phyloP scores from a whole-genome alignment of 768 basidiomycete species.

The Paxillus ammoniavirescens region DNA sequence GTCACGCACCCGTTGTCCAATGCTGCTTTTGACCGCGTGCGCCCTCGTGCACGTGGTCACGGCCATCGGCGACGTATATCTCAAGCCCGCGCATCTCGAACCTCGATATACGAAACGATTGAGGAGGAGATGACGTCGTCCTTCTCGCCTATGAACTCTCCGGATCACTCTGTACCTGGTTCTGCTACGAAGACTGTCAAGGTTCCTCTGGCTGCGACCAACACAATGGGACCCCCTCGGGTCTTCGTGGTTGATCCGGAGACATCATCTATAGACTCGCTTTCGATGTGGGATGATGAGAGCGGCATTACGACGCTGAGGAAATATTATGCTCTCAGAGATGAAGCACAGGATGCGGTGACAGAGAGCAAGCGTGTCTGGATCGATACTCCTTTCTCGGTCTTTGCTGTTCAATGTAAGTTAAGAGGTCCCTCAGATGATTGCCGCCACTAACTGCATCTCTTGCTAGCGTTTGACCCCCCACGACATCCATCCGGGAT shows the following conservation, averaged over 20 bases:
- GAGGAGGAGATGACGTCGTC: slow-evolving; percentile 59
- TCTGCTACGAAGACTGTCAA: slow-evolving; percentile 33
- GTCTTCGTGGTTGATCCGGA: slow-evolving; percentile 61
- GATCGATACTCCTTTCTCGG: slow-evolving; percentile 70
- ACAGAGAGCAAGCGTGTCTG: slow-evolving; percentile 63
- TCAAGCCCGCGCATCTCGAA: slow-evolving; percentile 56
- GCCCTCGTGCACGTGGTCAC: slow-evolving; percentile 51
- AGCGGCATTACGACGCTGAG: slow-evolving; percentile 61
- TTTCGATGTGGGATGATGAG: slow-evolving; percentile 64
- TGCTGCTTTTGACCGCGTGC: slow-evolving; percentile 37
- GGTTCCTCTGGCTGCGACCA: slow-evolving; percentile 2
- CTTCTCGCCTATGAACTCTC: slow-evolving; percentile 26
- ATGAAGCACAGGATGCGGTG: slow-evolving; percentile 67
- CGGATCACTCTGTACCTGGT: slow-evolving; percentile 9
- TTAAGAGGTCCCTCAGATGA: slow-evolving; percentile 4
- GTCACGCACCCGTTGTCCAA: slow-evolving; percentile 49
- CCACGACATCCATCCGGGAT: slow-evolving; percentile 64
- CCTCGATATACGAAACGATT: slow-evolving; percentile 79
- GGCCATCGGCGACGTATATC: slow-evolving; percentile 74
- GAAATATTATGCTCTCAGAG: slow-evolving; percentile 64
- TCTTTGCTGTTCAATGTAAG: slow-evolving; percentile 74
- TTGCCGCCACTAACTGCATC: too few relatives aligned
- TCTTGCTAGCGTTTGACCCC: slow-evolving; percentile 61
- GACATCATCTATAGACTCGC: slow-evolving; percentile 44
- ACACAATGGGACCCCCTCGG: slow-evolving; percentile 34